Evolutionary conservation across 768 basidiomycete species (phyloP).

Genomic region (Boletus rubescentipes): DNA sequence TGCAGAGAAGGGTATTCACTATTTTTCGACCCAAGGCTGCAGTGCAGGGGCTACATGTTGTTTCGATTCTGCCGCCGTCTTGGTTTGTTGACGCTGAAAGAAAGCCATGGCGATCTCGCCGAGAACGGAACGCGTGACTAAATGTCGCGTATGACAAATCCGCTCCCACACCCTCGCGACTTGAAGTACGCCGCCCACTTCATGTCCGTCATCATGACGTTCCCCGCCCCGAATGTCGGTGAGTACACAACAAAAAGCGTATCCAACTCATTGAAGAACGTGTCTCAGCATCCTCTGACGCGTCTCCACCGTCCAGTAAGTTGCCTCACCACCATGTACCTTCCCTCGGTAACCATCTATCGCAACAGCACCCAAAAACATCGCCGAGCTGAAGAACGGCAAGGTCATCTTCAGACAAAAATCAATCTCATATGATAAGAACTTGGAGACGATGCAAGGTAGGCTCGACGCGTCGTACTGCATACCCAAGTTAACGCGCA

Average conservation of each 20-base stretch:
- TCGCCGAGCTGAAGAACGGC: conserved; percentile 73
- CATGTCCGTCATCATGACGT: conserved; percentile 22
- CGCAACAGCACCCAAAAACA: conserved; percentile 40
- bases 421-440: conserved; percentile 68
- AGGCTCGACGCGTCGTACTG: conserved; percentile 13
- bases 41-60: conserved; percentile 53
- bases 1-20: conserved; percentile 51
- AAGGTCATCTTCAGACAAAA: conserved; percentile 79
- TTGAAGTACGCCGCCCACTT: conserved; percentile 3
- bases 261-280: conserved; percentile 1
- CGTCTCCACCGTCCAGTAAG: conserved; percentile 19
- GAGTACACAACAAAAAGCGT: conserved; percentile 10
- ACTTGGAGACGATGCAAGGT: conserved; percentile 84
- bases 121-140: conserved; percentile 46
- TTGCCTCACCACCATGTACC: not conserved
- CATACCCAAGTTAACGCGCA: not conserved
- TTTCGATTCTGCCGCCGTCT: conserved; percentile 39
- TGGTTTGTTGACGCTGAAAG: conserved; percentile 52
- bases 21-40: conserved; percentile 99
- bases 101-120: conserved; percentile 51
- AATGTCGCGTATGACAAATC: conserved; percentile 36
- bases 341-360: not conserved
- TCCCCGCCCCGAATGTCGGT: conserved; percentile 15
- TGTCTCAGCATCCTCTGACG: conserved; percentile 12
- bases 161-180: conserved; percentile 33